Evolutionary conservation across 345 rosid species (phyloP).

Genomic region (Punica granatum): DNA sequence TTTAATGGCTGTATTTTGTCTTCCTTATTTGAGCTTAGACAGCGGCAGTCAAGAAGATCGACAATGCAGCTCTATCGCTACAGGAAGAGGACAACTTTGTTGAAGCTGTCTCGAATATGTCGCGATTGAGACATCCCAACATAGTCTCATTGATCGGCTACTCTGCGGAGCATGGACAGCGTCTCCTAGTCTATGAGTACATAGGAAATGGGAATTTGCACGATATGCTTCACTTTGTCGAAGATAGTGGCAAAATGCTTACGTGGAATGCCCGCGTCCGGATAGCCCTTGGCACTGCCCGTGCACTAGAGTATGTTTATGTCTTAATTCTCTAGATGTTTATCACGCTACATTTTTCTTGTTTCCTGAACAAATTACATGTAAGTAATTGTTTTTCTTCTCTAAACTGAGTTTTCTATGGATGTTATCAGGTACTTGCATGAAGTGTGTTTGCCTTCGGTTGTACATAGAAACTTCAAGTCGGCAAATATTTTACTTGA

Average conservation of each 20-base stretch:
- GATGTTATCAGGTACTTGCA: conserved; percentile 72
- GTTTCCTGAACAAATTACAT: background rate
- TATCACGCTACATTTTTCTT: background rate
- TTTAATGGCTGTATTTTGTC: background rate
- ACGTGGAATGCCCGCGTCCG: conserved; percentile 97
- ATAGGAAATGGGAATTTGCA: conserved; percentile 73
- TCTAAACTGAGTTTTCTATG: background rate
- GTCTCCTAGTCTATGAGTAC: conserved; percentile 83
- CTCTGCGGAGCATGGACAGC: conserved; percentile 95
- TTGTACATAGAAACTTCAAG: conserved; percentile 96
- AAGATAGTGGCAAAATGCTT: conserved; percentile 56
- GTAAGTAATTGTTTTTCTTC: background rate
- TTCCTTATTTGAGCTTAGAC: conserved; percentile 24
- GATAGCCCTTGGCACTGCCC: conserved; percentile 95
- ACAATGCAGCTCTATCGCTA: conserved; percentile 74
- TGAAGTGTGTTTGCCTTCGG: conserved; percentile 94
- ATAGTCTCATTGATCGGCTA: conserved; percentile 77
- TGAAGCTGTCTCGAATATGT: conserved; percentile 92
- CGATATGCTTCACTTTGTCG: conserved; percentile 75
- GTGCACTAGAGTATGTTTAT: conserved; percentile 89
- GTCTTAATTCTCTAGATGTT: conserved; percentile 4
- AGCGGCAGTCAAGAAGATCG: conserved; percentile 92
- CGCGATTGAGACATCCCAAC: conserved; percentile 88
- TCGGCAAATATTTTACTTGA: conserved; percentile 95
- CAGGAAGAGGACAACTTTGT: conserved; percentile 92